Percentiles rank a stretch among this genome's conserved stretches.
phyloP scores from a whole-genome alignment of 1,284 basidiomycete species.

The Naganishia liquefaciens region DNA sequence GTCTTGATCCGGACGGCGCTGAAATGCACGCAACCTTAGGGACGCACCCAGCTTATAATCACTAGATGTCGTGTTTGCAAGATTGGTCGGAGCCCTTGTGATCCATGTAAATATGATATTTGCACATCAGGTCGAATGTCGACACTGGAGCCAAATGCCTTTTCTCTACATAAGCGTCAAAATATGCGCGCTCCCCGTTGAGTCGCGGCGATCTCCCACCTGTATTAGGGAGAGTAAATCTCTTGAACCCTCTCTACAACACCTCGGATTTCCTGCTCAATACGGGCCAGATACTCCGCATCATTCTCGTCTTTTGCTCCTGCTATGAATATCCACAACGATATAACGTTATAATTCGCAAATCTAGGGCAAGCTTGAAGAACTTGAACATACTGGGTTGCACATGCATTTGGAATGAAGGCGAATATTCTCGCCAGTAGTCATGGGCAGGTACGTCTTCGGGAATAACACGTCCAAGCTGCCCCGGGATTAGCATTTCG shows the following conservation, averaged over 20 bases:
- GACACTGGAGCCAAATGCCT: too few species aligned
- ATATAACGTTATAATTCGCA: not conserved
- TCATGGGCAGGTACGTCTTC: conserved; percentile 68
- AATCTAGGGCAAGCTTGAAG: not conserved
- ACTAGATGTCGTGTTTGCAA: too few species aligned
- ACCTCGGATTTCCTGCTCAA: conserved; percentile 40
- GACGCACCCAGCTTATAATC: too few species aligned
- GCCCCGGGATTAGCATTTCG: not conserved
- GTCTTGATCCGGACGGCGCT: too few species aligned
- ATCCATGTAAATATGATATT: too few species aligned
- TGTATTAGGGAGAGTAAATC: conserved; percentile 27
- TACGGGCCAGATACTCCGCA: conserved; percentile 55
- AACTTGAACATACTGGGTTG: conserved; percentile 51
- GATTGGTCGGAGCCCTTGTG: too few species aligned
- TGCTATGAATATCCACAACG: conserved; percentile 58
- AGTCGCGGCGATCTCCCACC: not conserved
- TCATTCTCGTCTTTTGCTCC: conserved; percentile 72
- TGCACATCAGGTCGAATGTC: too few species aligned
- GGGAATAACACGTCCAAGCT: conserved; percentile 56
- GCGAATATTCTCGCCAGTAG: conserved; percentile 69
- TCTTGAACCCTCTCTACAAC: conserved; percentile 39
- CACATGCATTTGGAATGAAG: conserved; percentile 76
- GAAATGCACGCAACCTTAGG: too few species aligned
- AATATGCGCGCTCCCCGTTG: too few species aligned
- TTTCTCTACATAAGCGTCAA: too few species aligned